Conservation (phyloP, 768 basidiomycete genomes). For the Auriculariales sp. region DNA sequence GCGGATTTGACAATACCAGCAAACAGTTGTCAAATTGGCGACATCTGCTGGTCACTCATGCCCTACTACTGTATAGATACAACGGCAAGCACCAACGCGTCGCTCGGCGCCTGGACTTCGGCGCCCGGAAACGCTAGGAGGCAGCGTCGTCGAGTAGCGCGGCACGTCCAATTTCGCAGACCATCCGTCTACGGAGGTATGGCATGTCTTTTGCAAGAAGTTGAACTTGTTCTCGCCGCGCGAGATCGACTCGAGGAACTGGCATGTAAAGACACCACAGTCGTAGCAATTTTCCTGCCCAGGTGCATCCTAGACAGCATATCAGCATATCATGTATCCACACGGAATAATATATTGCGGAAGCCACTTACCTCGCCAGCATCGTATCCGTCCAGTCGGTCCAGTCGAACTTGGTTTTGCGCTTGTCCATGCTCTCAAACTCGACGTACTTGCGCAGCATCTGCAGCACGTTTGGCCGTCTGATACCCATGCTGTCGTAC, state of each 20-base stretch:
- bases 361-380: conserved; percentile 36
- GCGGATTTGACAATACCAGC: too few species aligned
- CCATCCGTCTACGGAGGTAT: conserved; percentile 73
- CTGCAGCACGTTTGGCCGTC: conserved; percentile 52
- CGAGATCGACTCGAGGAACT: conserved; percentile 72
- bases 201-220: conserved; percentile 77
- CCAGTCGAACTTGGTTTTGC: conserved; percentile 73
- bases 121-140: too few species aligned
- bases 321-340: conserved; percentile 7
- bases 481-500: conserved; percentile 82
- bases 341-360: conserved; percentile 3
- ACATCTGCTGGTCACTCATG: too few species aligned
- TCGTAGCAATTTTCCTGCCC: conserved; percentile 89
- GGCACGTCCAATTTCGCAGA: conserved; percentile 73
- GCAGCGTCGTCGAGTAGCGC: conserved; percentile 40
- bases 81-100: too few species aligned
- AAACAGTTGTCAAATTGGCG: too few species aligned
- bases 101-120: too few species aligned
- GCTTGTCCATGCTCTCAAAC: conserved; percentile 76
- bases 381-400: conserved; percentile 66
- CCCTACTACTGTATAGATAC: too few species aligned
- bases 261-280: conserved; percentile 92
- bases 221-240: conserved; percentile 64
- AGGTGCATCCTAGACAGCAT: conserved; percentile 45
- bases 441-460: conserved; percentile 61